phyloP scores from a whole-genome alignment of 2,329 filamentous ascomycete genomes.

The Talaromyces sp. region DNA sequence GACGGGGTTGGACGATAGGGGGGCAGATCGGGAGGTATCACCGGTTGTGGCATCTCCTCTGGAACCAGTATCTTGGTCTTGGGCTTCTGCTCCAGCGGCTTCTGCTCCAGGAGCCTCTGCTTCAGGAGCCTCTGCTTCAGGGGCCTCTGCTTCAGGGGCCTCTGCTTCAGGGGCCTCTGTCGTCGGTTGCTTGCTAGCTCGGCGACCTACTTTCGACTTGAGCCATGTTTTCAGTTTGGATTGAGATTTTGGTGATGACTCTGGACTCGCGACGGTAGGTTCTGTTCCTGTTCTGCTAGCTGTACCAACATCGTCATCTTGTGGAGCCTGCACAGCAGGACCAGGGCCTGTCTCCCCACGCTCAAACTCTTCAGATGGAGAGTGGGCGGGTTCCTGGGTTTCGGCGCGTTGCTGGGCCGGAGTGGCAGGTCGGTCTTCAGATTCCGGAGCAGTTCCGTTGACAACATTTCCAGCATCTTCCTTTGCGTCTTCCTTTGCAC shows the following conservation, averaged over 20 bases:
- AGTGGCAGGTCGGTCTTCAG: background rate
- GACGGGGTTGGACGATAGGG: conserved; percentile 27
- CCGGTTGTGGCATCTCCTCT: background rate
- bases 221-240: conserved; percentile 33
- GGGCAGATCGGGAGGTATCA: background rate
- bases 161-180: conserved; percentile 10
- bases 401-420: background rate
- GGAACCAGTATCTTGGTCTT: background rate
- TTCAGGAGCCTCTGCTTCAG: too few species aligned
- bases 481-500: background rate
- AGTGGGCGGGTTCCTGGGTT: background rate
- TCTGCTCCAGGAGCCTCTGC: conserved; percentile 11
- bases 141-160: conserved; percentile 13
- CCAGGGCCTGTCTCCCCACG: background rate
- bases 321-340: conserved; percentile 1
- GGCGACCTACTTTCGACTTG: conserved; percentile 24
- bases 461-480: background rate
- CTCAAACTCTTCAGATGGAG: background rate
- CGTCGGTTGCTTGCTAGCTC: conserved; percentile 19
- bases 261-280: conserved; percentile 1
- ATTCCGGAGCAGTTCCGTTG: background rate
- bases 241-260: conserved; percentile 22
- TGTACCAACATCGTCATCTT: conserved; percentile 3
- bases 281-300: conserved; percentile 7
- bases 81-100: conserved; percentile 10